Percentiles rank a stretch among this genome's conserved stretches.
These are phyloP conservation scores for Botrytis medusae DNA, from an alignment of 2,329 filamentous ascomycete species.

Conservation along the genomic window DNA sequence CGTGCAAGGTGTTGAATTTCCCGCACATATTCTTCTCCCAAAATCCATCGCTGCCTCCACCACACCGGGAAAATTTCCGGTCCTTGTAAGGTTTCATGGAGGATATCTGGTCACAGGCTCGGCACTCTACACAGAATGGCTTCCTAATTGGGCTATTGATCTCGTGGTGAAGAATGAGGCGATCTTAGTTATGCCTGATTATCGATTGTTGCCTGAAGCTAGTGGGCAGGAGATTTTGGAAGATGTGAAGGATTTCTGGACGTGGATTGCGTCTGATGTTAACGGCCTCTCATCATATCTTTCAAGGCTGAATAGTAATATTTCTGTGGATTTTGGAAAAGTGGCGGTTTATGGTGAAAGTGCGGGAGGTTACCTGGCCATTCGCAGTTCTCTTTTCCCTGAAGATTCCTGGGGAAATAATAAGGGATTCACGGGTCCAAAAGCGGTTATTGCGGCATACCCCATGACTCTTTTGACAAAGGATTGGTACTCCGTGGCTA, in stretches of 20 bases:
- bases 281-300: not conserved
- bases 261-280: slow-evolving; percentile 42
- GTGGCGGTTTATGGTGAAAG: slow-evolving; percentile 22
- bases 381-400: not conserved
- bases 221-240: slow-evolving; percentile 47
- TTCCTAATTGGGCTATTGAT: not conserved
- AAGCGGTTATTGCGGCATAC: not conserved
- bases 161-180: slow-evolving; percentile 32
- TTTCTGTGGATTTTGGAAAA: slow-evolving; percentile 19
- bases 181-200: slow-evolving; percentile 49
- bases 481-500: not conserved
- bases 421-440: not conserved
- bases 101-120: slow-evolving; percentile 12
- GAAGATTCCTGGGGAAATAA: not conserved
- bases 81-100: slow-evolving; percentile 25
- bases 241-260: slow-evolving; percentile 50
- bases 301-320: not conserved
- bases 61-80: slow-evolving; percentile 18
- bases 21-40: slow-evolving; percentile 20
- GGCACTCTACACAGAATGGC: slow-evolving; percentile 9
- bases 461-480: not conserved
- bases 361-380: slow-evolving; percentile 20
- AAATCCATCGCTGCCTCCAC: slow-evolving; percentile 12
- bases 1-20: not conserved
- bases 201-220: slow-evolving; percentile 52